phyloP scores from a whole-genome alignment of 2,329 filamentous ascomycete genomes.

The Tricladium varicosporioides region DNA sequence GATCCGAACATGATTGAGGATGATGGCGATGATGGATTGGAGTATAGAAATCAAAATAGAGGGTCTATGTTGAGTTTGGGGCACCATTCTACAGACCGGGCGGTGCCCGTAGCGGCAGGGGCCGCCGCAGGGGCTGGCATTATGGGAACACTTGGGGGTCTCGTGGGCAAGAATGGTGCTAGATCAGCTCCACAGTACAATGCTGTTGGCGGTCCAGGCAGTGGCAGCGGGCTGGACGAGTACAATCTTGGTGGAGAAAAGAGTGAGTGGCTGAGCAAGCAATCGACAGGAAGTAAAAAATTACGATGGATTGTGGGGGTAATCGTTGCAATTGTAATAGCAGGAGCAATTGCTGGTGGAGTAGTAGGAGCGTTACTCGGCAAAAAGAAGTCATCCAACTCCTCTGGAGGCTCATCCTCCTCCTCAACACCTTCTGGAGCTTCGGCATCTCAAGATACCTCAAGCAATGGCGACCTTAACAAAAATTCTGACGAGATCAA shows the following conservation, averaged over 20 bases:
- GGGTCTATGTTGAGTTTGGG: slow-evolving; percentile 47
- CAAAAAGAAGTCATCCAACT: slow-evolving; percentile 33
- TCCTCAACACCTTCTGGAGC: slow-evolving; percentile 36
- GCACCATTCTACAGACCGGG: slow-evolving; percentile 23
- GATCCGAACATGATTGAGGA: slow-evolving; percentile 79
- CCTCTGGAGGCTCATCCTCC: slow-evolving; percentile 19
- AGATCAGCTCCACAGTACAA: slow-evolving; percentile 24
- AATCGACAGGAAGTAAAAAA: slow-evolving; percentile 62
- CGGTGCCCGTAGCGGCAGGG: slow-evolving; percentile 24
- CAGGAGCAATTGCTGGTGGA: slow-evolving; percentile 71
- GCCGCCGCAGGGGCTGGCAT: slow-evolving; percentile 34
- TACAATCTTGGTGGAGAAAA: slow-evolving; percentile 51
- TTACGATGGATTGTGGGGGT: slow-evolving; percentile 68
- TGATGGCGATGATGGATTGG: slow-evolving; percentile 82
- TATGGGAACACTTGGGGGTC: slow-evolving; percentile 28
- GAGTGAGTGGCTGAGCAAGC: slow-evolving; percentile 58
- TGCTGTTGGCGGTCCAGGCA: slow-evolving; percentile 22
- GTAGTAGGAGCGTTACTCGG: slow-evolving; percentile 70
- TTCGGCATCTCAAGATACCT: slow-evolving; percentile 58
- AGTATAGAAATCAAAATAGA: slow-evolving; percentile 50
- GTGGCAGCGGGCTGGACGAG: slow-evolving; percentile 17
- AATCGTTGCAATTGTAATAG: slow-evolving; percentile 61
- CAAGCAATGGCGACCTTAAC: slow-evolving; percentile 66
- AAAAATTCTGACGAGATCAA: slow-evolving; percentile 79
- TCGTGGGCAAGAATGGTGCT: slow-evolving; percentile 28